phyloP scores from a whole-genome alignment of 2,329 filamentous ascomycete genomes.

The Paecilomyces niveus region DNA sequence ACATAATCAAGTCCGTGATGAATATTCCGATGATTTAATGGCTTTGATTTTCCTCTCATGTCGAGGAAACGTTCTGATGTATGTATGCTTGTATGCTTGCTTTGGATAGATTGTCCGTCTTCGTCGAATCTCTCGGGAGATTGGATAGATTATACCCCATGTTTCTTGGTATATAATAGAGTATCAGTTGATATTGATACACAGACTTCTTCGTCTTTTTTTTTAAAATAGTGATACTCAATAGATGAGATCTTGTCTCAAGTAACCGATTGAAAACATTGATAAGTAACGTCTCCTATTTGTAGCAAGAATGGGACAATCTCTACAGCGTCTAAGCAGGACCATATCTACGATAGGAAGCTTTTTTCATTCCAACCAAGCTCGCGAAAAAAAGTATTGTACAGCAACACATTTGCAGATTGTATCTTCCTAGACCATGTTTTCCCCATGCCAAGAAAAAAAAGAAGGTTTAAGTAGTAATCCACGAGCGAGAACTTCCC shows the following conservation, averaged over 20 bases:
- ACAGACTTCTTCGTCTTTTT: too few species aligned
- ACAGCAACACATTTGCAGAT: not conserved
- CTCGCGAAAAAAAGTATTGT: conserved; percentile 1
- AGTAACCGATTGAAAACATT: too few species aligned
- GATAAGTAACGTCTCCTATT: too few species aligned
- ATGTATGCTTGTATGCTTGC: not conserved
- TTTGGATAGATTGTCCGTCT: not conserved
- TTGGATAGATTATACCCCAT: not conserved
- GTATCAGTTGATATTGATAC: too few species aligned
- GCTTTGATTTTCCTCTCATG: not conserved
- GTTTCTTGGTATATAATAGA: not conserved
- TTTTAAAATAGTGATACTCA: too few species aligned
- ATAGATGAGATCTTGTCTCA: too few species aligned
- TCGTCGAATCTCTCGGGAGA: too few species aligned
- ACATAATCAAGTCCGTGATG: not conserved
- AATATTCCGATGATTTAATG: not conserved
- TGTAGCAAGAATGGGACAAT: not conserved
- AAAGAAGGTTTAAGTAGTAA: not conserved
- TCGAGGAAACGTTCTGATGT: not conserved
- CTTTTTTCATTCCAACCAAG: not conserved
- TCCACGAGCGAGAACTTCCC: not conserved
- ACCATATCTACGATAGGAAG: not conserved
- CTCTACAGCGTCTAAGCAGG: not conserved
- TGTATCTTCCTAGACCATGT: not conserved
- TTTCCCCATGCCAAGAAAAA: conserved; percentile 14